Evolutionary conservation across 2,329 filamentous ascomycete species (phyloP), one percentile per base, ranked within the genome.

Genomic region (Xenoacremonium recifei): DNA sequence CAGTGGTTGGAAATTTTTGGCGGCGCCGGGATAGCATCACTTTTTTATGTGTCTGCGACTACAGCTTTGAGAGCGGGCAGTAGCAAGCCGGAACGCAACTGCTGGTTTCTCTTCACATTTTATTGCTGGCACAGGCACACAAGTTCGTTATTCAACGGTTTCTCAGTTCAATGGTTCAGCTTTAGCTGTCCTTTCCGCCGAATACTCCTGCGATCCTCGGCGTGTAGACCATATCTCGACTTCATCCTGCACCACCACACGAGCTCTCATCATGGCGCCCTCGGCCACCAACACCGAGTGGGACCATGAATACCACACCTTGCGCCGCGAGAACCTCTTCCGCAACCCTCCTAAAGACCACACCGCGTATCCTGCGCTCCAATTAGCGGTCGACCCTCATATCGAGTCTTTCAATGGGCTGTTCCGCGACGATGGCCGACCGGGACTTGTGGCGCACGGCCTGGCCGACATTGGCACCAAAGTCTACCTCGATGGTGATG

Each of bases 341-440:
- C 78, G 81, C 58, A 84, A 95, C 54, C 92, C 93, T 15, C 92
- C 93, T 0, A 85, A 80, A 59, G 91, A 97, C 63, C 85, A 82
- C 55, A 87, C 87, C 9, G 89, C 92, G 45, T 97, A 95, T 61
- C 93, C 93, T 12, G 79, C 87, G 17, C 80, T 99, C 35, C 85
- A 91, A 57, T 79, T 80, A 47, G 88, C 92, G n/a, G 84, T 97
- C 45, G 78, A 87, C 52, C 93, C 93, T 37, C 93, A 99, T 67
- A 86, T 97, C 57, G 85, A 96, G 60, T 93, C 93, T 6, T 99
- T 96, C 80, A 96, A 99, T 72, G 84, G 84, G 39, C 76, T 97
- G 35, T 95, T 96, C 62, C 80, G 83, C 21, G 74, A 77, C 44
- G 77, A 85, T 66, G 89, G 87, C 37, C 68, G 66, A 50, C 64